Evolutionary conservation across 805 yeast genomes (phyloP).

Genomic region (Barnettozyma californica): DNA sequence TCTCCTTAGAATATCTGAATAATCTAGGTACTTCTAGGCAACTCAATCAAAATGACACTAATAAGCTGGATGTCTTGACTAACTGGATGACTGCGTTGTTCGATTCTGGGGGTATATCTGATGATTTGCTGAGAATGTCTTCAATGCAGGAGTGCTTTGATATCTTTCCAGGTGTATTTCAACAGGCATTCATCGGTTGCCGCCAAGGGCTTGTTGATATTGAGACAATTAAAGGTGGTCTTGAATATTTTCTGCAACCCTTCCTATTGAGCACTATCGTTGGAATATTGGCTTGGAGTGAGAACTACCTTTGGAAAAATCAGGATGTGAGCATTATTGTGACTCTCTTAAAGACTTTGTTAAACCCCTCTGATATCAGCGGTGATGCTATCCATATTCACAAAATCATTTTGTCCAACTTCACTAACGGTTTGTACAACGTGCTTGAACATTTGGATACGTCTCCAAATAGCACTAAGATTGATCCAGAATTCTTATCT

Average conservation of each 20-base stretch:
- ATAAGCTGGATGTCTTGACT: constrained; percentile 35
- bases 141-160: constrained; percentile 61
- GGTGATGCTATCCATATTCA: constrained; percentile 44
- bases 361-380: constrained; percentile 38
- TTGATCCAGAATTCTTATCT: constrained; percentile 18
- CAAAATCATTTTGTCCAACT: constrained; percentile 30
- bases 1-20: constrained; percentile 27
- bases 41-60: constrained; percentile 21
- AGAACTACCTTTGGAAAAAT: constrained; percentile 33
- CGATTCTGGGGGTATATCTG: constrained; percentile 81
- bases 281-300: constrained; percentile 48
- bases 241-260: constrained; percentile 83
- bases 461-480: constrained; percentile 6
- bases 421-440: constrained; percentile 16
- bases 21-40: constrained; percentile 25
- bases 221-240: constrained; percentile 64
- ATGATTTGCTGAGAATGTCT: constrained; percentile 66
- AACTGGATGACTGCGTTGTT: constrained; percentile 81
- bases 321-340: constrained; percentile 32
- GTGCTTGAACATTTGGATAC: constrained; percentile 6
- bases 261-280: constrained; percentile 56
- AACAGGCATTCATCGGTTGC: constrained; percentile 63
- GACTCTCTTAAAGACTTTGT: constrained; percentile 34
- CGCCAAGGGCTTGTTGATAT: constrained; percentile 49
- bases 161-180: constrained; percentile 68